A percentile compares a stretch with the other conserved stretches of the same genome.
phyloP scores from a whole-genome alignment of 192 early-diverging fungal genomes.

The Backusella circina region DNA sequence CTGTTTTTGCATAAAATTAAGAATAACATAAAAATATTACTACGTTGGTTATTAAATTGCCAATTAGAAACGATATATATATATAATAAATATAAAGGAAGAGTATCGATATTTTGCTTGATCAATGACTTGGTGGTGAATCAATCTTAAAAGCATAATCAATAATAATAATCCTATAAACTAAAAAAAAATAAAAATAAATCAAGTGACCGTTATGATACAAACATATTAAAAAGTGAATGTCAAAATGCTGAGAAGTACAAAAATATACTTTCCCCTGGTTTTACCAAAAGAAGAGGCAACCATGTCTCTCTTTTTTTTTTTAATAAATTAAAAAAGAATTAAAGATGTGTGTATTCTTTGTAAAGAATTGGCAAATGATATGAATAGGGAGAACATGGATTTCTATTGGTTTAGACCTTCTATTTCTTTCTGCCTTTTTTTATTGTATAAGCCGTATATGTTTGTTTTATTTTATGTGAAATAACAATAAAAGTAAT shows the following conservation, averaged over 20 bases:
- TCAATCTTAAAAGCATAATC: not conserved
- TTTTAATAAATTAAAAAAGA: not conserved
- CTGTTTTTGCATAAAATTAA: not conserved
- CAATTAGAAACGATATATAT: not conserved
- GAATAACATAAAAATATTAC: not conserved
- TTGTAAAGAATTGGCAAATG: not conserved
- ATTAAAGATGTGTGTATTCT: not conserved
- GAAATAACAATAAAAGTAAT: not conserved
- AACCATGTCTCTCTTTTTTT: not conserved
- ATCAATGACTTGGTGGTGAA: not conserved
- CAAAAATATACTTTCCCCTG: not conserved
- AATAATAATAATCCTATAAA: not conserved
- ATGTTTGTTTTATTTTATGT: not conserved
- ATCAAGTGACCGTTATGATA: not conserved
- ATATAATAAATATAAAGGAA: not conserved
- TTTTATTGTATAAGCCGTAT: constrained; percentile 1
- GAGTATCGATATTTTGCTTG: not conserved
- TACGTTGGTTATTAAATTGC: not conserved
- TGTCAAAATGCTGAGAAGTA: not conserved
- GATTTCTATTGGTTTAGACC: not conserved
- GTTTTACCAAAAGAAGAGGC: not conserved
- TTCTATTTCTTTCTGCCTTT: not conserved
- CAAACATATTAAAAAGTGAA: not conserved
- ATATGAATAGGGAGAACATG: not conserved
- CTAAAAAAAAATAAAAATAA: not conserved